A percentile compares a stretch with the other conserved stretches of the same genome.
phyloP scores from a whole-genome alignment of 306 rosid species.

The Neltuma alba region DNA sequence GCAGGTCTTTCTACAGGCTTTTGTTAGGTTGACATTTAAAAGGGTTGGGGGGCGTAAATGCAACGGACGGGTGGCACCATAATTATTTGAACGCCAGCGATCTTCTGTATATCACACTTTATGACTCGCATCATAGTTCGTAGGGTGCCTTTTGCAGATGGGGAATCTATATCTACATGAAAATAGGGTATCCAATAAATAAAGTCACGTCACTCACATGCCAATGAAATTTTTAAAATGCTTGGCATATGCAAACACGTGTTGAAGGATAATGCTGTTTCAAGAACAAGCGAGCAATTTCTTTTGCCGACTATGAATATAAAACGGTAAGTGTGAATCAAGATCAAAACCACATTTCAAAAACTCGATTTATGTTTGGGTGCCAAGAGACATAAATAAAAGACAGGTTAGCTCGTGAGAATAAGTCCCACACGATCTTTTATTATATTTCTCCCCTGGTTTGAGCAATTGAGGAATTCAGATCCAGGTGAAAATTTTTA shows the following conservation, averaged over 20 bases:
- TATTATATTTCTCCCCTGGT: not conserved
- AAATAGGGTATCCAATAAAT: not conserved
- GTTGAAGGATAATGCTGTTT: not conserved
- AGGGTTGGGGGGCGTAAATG: not conserved
- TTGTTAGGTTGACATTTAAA: not conserved
- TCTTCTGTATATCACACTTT: not conserved
- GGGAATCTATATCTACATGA: not conserved
- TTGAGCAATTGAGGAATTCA: not conserved
- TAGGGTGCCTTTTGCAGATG: not conserved
- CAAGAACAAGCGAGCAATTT: not conserved
- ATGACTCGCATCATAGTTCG: not conserved
- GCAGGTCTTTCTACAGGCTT: not conserved
- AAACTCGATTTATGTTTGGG: not conserved
- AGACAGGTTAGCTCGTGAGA: not conserved
- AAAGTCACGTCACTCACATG: not conserved
- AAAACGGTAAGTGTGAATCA: not conserved
- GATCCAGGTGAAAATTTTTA: not conserved
- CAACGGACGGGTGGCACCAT: not conserved
- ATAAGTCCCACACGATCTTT: not conserved
- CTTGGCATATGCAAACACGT: not conserved
- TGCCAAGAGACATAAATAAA: not conserved
- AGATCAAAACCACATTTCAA: not conserved
- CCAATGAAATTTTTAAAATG: not conserved
- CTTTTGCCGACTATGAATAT: not conserved
- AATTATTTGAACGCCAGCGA: not conserved